Evolutionary conservation across 2,329 filamentous ascomycete genomes (phyloP), one percentile per base, ranked within the genome.

Genomic region (Pseudocercospora pini-densiflorae): DNA sequence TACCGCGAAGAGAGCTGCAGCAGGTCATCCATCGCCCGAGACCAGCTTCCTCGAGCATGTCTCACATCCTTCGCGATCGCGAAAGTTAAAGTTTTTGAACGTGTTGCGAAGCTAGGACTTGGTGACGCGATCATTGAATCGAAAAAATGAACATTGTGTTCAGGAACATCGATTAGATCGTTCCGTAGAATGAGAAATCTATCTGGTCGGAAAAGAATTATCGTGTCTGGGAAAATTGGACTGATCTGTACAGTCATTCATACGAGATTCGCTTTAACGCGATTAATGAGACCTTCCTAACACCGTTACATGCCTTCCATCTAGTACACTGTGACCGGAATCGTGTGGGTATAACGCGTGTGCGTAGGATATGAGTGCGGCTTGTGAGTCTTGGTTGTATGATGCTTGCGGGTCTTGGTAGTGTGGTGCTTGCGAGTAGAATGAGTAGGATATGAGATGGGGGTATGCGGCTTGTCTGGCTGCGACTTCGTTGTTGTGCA

Each of bases 1-100:
- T 49, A 6, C 19, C n/a, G 23, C n/a, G 8, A 24, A 24, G 19
- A 49, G 19, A 49, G 19, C n/a, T 49, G 2, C 19, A 49, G 19
- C 19, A 24, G 10, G n/a, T 49, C 43, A 21, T 19, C 45, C 7
- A 49, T 31, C 45, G 68, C 31, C 70, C 68, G 27, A 31, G 29
- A 31, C 29, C 29, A 31, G 29, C 29, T 5, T 31, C 29, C 6
- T 31, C 29, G 29, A 31, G 29, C 29, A 31, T 31, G 29, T 31
- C 29, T 31, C 29, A 31, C 29, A 31, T 31, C 8, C 8, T 5
- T 31, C 29, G 29, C 29, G 29, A 31, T 31, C 29, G 29, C 29
- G 4, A 31, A 31, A 31, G 29, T 31, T 31, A 31, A 9, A 31
- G 8, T 1, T 6, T 31, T 31, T 31, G 29, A 31, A 31, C 29